phyloP scores from a whole-genome alignment of 2,329 filamentous ascomycete genomes.

The Claviceps quebecensis region DNA sequence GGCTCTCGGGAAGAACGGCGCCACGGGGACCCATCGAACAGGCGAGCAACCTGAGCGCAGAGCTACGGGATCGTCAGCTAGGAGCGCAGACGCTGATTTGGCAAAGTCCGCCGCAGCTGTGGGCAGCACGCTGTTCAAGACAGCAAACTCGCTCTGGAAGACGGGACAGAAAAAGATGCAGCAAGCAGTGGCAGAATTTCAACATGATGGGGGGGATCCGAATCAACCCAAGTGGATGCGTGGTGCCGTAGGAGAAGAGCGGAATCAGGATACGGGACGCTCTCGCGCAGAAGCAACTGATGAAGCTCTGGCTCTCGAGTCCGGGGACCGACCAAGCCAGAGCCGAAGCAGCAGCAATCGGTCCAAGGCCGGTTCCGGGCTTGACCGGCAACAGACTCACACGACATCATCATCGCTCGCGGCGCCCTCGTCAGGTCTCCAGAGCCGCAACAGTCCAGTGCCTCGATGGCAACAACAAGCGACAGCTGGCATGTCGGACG shows the following conservation, averaged over 20 bases:
- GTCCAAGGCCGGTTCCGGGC: constrained; percentile 13
- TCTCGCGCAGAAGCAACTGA: constrained; percentile 38
- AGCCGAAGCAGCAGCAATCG: constrained; percentile 13
- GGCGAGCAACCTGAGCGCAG: constrained; percentile 14
- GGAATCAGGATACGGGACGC: constrained; percentile 18
- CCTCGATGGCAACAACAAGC: constrained; percentile 47
- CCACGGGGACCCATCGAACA: not conserved
- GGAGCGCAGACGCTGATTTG: constrained; percentile 52
- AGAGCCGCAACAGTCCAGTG: constrained; percentile 30
- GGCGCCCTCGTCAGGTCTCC: constrained; percentile 27
- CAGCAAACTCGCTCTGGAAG: constrained; percentile 91
- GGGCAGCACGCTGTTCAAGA: constrained; percentile 76
- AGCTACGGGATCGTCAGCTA: constrained; percentile 30
- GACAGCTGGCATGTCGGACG: constrained; percentile 20
- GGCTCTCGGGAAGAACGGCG: constrained; percentile 36
- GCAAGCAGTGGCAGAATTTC: constrained; percentile 79
- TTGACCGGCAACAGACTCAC: constrained; percentile 23
- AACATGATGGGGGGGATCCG: constrained; percentile 49
- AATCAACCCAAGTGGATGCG: constrained; percentile 94
- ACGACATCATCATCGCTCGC: constrained; percentile 37
- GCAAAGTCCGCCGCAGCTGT: constrained; percentile 70
- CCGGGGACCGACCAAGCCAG: constrained; percentile 41
- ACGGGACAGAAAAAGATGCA: constrained; percentile 85
- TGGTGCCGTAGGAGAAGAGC: constrained; percentile 41
- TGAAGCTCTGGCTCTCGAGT: constrained; percentile 69